Conservation (phyloP, 192 early-diverging fungal species). For the Pilaira anomala region DNA sequence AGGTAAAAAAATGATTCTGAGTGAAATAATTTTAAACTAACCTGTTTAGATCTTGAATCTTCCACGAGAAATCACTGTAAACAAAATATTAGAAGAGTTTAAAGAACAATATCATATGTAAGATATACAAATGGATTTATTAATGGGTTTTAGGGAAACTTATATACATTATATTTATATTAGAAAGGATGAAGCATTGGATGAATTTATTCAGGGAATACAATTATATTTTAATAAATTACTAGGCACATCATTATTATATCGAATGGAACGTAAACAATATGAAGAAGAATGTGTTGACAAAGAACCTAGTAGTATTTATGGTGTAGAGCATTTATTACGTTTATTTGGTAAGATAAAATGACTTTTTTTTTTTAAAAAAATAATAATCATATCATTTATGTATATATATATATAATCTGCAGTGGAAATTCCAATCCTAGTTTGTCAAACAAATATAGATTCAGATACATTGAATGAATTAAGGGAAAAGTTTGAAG, state of each 20-base stretch:
- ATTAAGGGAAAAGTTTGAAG: constrained; percentile 73
- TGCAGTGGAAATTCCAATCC: constrained; percentile 80
- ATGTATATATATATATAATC: neutral
- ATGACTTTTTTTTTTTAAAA: neutral
- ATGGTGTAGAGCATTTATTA: constrained; percentile 94
- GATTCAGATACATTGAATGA: constrained; percentile 78
- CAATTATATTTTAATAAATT: constrained; percentile 90
- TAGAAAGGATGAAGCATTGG: constrained; percentile 67
- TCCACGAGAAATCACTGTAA: constrained; percentile 76
- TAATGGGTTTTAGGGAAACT: neutral
- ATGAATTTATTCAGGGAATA: constrained; percentile 86
- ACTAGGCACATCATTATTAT: constrained; percentile 84
- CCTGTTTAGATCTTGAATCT: constrained; percentile 68
- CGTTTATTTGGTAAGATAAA: constrained; percentile 78
- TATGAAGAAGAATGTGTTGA: constrained; percentile 74
- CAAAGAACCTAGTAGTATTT: constrained; percentile 77
- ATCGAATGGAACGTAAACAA: constrained; percentile 93
- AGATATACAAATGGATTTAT: neutral
- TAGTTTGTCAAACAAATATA: constrained; percentile 91
- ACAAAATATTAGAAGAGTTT: constrained; percentile 73
- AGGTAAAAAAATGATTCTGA: constrained; percentile 48
- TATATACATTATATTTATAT: neutral
- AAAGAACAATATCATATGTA: constrained; percentile 5
- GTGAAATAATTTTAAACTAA: neutral
- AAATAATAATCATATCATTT: neutral